phyloP scores from a whole-genome alignment of 1,139 yeast genomes.

The Debaryomycetaceae sp. region DNA sequence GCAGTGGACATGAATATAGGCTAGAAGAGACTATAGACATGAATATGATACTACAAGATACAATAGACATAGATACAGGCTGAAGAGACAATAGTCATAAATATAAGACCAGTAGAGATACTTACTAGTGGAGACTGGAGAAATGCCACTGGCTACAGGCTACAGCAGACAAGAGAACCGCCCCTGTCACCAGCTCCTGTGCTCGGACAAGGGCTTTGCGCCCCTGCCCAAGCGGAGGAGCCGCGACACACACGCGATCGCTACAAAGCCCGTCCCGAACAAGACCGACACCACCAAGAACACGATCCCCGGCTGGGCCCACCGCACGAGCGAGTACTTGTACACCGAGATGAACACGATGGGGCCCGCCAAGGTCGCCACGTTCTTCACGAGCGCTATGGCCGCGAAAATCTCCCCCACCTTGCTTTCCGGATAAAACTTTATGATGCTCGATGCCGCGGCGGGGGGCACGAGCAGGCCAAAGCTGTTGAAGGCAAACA shows the following conservation, averaged over 20 bases:
- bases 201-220: neutral
- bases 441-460: slow-evolving; percentile 38
- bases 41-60: no score
- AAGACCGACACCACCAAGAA: slow-evolving; percentile 3
- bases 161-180: neutral
- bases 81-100: no score
- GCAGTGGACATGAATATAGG: no score
- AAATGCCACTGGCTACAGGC: no score
- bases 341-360: slow-evolving; percentile 28
- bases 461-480: slow-evolving; percentile 37
- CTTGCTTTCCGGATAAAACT: slow-evolving; percentile 35
- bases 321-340: slow-evolving; percentile 8
- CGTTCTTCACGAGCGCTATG: slow-evolving; percentile 33
- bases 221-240: neutral
- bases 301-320: slow-evolving; percentile 4
- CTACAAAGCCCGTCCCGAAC: slow-evolving; percentile 1
- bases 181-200: no score
- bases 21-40: no score
- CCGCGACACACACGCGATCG: slow-evolving; percentile 1
- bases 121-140: no score
- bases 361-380: slow-evolving; percentile 28
- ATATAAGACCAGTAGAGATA: no score
- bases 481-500: slow-evolving; percentile 28
- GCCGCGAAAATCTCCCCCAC: slow-evolving; percentile 48
- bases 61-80: no score